Base-by-base conservation (phyloP, 495 filamentous ascomycete species). In the Penicillium pancosmium region DNA sequence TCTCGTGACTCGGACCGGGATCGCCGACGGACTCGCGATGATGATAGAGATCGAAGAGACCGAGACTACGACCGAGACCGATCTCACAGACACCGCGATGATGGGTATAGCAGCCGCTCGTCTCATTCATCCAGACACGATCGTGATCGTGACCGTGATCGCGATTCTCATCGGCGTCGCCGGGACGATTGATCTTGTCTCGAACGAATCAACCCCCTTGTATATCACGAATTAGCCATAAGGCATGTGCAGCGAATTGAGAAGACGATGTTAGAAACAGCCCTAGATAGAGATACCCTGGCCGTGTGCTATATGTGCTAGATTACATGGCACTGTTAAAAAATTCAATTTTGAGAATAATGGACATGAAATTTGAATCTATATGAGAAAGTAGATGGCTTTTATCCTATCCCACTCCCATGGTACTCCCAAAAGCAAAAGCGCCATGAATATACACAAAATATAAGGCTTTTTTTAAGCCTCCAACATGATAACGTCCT, bases 401-500 rank as follows among this genome's bases (percentile, higher is more conserved):
- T 66, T 38, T 68, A 63, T 68, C 60, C 52, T 36, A 56, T 66
- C 60, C 59, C 63, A 63, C 35, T 51, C 62, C 67, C 59, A 59
- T 47, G 53, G 54, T 63, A 68, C 55, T 62, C 65, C 65, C 60
- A 64, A 35, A 66, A 66, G 58, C 33, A 54, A 66, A 66, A 61
- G 63, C 68, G 65, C 66, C 67, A 59, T 70, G 50, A 68, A 60
- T 70, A 61, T 68, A 70, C 68, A 72, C 34, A 64, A 55, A 50
- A 65, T 52, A 46, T 47, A 52, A 62, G 36, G 40, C 73, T 51
- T 34, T 40, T 50, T 54, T 59, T 67, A 80, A 61, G 60, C 70
- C 31, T 70, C 76, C 52, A 77, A 61, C 76, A 80, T 80, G 54
- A 77, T 65, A 40, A 79, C 70, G 63, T 80, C 77, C 66, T 79